phyloP scores from a whole-genome alignment of 257 asterid species.

The Solanum rostratum region DNA sequence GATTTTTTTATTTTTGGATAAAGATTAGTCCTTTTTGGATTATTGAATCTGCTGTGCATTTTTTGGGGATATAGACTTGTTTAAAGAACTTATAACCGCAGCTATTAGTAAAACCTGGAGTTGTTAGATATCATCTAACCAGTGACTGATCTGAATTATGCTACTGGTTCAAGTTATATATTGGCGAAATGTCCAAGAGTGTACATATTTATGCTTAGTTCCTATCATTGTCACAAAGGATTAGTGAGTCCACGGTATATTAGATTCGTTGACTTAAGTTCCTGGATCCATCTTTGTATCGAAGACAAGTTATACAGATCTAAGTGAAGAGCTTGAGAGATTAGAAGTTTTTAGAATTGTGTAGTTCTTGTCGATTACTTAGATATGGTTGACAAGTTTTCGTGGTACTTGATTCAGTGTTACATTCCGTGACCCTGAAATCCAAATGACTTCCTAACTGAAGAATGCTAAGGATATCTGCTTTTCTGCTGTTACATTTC shows the following conservation, averaged over 20 bases:
- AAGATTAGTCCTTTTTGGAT: too few relatives aligned
- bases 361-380: background rate
- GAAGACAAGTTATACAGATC: background rate
- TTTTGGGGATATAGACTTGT: background rate
- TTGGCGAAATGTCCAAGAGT: too few relatives aligned
- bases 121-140: background rate
- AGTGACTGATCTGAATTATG: background rate
- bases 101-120: background rate
- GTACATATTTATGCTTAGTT: too few relatives aligned
- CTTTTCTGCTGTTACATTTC: background rate
- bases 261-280: too few relatives aligned
- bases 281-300: background rate
- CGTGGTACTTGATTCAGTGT: background rate
- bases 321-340: background rate
- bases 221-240: too few relatives aligned
- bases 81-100: background rate
- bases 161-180: too few relatives aligned
- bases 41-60: too few relatives aligned
- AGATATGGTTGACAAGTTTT: background rate
- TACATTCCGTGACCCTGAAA: background rate
- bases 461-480: background rate
- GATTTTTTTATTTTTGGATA: too few relatives aligned
- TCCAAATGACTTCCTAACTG: background rate
- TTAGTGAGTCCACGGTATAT: too few relatives aligned
- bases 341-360: background rate